phyloP scores from a whole-genome alignment of 352 stramenopile genomes.

The Pelagophyceae sp. region DNA sequence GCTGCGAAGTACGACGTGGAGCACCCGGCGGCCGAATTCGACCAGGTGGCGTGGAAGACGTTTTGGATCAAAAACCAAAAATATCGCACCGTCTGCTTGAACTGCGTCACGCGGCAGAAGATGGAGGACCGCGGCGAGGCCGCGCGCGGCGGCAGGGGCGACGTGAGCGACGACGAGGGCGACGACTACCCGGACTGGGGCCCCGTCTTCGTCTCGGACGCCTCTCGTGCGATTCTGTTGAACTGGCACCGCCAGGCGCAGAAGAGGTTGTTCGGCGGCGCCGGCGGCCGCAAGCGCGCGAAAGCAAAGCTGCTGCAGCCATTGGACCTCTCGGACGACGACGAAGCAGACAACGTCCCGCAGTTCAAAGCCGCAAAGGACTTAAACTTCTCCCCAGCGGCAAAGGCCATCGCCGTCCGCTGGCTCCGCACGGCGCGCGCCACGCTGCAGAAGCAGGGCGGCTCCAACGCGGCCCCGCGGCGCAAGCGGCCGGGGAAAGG shows the following conservation, averaged over 20 bases:
- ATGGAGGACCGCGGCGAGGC: constrained; percentile 26
- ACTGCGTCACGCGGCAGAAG: constrained; percentile 68
- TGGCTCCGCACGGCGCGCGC: constrained; percentile 80
- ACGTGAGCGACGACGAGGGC: constrained; percentile 19
- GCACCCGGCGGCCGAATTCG: constrained; percentile 72
- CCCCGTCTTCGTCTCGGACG: constrained; percentile 59
- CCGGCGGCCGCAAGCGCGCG: constrained; percentile 42
- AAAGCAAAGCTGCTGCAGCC: too few relatives aligned
- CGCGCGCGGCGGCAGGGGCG: not conserved
- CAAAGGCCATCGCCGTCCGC: constrained; percentile 73
- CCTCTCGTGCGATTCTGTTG: constrained; percentile 72
- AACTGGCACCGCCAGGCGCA: constrained; percentile 80
- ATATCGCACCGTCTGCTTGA: constrained; percentile 86
- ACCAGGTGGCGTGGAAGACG: constrained; percentile 81
- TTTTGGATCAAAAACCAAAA: constrained; percentile 84
- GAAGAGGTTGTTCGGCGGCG: constrained; percentile 69
- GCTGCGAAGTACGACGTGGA: constrained; percentile 75
- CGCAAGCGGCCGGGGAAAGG: not conserved
- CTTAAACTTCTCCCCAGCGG: constrained; percentile 62
- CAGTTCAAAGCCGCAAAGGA: constrained; percentile 36
- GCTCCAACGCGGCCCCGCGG: not conserved
- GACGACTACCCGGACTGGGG: constrained; percentile 41
- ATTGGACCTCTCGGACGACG: constrained; percentile 33
- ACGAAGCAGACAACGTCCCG: constrained; percentile 35
- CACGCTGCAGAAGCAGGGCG: constrained; percentile 32